Evolutionary conservation across 139 green algal genomes (phyloP).

Genomic region (Asterochloris erici): DNA sequence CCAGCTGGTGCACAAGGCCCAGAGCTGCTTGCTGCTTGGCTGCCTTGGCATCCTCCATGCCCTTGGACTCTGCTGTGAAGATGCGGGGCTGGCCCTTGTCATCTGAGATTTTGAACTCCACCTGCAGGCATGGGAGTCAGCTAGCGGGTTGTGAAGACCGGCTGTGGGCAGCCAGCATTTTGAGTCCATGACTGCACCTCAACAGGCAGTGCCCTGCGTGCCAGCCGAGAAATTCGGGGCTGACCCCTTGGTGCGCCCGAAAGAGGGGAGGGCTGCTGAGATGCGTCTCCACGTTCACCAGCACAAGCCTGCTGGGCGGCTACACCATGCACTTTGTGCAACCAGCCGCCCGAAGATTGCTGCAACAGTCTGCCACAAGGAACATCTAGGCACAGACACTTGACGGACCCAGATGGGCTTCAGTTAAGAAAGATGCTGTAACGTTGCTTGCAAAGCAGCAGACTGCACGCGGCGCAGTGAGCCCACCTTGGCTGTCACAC

Average conservation of each 20-base stretch:
- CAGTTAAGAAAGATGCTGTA: neutral
- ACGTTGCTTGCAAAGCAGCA: neutral
- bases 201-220: neutral
- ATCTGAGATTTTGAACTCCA: neutral
- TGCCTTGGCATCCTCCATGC: neutral
- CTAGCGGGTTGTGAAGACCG: neutral
- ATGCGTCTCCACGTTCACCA: too few species aligned
- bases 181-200: neutral
- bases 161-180: neutral
- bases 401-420: neutral
- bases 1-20: conserved; percentile 2
- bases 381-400: neutral
- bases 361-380: too few species aligned
- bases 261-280: too few species aligned
- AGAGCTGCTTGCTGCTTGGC: conserved; percentile 21
- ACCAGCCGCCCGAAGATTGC: too few species aligned
- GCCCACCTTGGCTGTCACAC: neutral
- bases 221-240: too few species aligned
- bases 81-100: neutral
- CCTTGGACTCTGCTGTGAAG: neutral
- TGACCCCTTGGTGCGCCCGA: too few species aligned
- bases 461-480: neutral
- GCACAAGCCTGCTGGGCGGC: too few species aligned
- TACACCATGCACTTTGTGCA: too few species aligned
- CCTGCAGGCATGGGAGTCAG: neutral